Evolutionary conservation across 345 rosid genomes (phyloP).

Genomic region (Excoecaria agallocha): DNA sequence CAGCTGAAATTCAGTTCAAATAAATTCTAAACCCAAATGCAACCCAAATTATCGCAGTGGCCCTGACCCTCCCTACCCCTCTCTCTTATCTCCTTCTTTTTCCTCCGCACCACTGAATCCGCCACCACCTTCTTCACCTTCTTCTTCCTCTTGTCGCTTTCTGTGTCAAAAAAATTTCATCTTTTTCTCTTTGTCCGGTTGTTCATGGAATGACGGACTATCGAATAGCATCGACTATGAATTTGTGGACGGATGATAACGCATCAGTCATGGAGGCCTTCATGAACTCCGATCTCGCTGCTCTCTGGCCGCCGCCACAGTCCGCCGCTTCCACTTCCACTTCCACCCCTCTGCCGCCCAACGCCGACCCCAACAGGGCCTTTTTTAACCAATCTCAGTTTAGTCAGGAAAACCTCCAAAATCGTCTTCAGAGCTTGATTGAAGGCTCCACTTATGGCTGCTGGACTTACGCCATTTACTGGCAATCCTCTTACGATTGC

Average conservation of each 20-base stretch:
- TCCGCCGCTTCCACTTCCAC: slow-evolving; percentile 39
- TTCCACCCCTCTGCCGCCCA: slow-evolving; percentile 5
- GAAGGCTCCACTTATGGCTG: slow-evolving; percentile 55
- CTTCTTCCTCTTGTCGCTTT: neutral
- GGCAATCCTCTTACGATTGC: slow-evolving; percentile 84
- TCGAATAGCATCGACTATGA: slow-evolving; percentile 53
- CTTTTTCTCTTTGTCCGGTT: neutral
- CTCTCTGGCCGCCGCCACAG: slow-evolving; percentile 63
- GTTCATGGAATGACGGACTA: slow-evolving; percentile 46
- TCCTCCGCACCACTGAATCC: neutral
- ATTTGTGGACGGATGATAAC: slow-evolving; percentile 87
- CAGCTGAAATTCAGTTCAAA: slow-evolving; percentile 40
- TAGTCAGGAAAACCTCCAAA: slow-evolving; percentile 78
- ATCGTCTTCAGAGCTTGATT: slow-evolving; percentile 76
- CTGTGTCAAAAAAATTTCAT: neutral
- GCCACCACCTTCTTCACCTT: neutral
- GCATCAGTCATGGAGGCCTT: slow-evolving; percentile 92
- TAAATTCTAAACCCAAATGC: slow-evolving; percentile 43
- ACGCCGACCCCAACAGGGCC: slow-evolving; percentile 15
- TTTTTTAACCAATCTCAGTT: slow-evolving; percentile 20
- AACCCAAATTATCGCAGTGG: slow-evolving; percentile 2
- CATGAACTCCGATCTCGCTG: slow-evolving; percentile 72
- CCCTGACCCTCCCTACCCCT: neutral
- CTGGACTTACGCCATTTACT: slow-evolving; percentile 96
- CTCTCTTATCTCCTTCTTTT: neutral